Conservation (phyloP, 352 stramenopile genomes). For the Pythium pyrilobum region DNA sequence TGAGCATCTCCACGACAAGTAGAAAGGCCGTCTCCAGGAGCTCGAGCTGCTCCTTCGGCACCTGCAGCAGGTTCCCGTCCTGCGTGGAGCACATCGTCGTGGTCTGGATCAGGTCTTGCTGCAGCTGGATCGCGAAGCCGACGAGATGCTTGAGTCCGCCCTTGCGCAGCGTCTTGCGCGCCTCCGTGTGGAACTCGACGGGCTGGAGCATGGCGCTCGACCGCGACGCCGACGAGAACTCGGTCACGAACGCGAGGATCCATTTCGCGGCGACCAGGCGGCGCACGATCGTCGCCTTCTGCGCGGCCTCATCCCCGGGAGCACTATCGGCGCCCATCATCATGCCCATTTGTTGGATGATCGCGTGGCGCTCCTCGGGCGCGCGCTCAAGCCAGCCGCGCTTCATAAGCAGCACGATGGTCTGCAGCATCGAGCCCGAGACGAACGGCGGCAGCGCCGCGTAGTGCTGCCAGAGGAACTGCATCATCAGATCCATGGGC, state of each 20-base stretch:
- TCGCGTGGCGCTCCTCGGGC: slow-evolving; percentile 35
- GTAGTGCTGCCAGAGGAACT: slow-evolving; percentile 66
- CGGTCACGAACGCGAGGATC: slow-evolving; percentile 79
- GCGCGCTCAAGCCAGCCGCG: slow-evolving; percentile 73
- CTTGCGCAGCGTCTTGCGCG: slow-evolving; percentile 52
- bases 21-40: slow-evolving; percentile 71
- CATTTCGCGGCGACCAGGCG: slow-evolving; percentile 72
- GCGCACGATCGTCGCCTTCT: slow-evolving; percentile 12
- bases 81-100: slow-evolving; percentile 41
- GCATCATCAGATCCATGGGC: slow-evolving; percentile 70
- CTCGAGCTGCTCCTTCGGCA: slow-evolving; percentile 61
- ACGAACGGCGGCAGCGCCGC: slow-evolving; percentile 50
- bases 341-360: slow-evolving; percentile 68
- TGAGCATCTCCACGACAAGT: slow-evolving; percentile 73
- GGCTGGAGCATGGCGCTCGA: slow-evolving; percentile 79
- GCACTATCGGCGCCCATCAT: slow-evolving; percentile 35
- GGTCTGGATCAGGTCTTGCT: slow-evolving; percentile 68
- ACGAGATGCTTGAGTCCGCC: slow-evolving; percentile 56
- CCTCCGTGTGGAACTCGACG: slow-evolving; percentile 79
- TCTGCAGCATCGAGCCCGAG: slow-evolving; percentile 53
- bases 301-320: neutral
- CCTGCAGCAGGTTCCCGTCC: slow-evolving; percentile 24
- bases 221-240: slow-evolving; percentile 77
- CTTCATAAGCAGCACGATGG: slow-evolving; percentile 75
- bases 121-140: slow-evolving; percentile 49